A percentile compares a stretch with the other conserved stretches of the same genome.
These are phyloP conservation scores for Mrakiaceae sp. DNA, from an alignment of 1,284 basidiomycete genomes.

Conservation along the genomic window DNA sequence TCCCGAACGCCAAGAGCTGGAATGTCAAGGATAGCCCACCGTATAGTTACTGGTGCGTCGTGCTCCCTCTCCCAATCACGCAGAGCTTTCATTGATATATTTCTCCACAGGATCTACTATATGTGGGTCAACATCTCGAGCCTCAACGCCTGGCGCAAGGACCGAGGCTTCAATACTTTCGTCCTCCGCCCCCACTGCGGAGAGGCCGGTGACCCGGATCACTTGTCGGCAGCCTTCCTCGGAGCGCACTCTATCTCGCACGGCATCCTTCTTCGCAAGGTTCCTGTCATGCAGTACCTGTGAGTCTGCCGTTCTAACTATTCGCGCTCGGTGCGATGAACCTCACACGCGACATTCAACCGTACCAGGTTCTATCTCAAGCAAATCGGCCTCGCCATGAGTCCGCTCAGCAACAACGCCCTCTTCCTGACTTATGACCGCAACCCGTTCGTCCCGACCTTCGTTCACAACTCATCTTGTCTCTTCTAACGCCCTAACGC, in stretches of 20 bases:
- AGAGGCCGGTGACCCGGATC: conserved; percentile 97
- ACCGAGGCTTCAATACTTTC: conserved; percentile 89
- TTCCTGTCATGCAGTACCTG: conserved; percentile 54
- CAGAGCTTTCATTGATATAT: background rate
- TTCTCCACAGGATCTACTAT: conserved; percentile 72
- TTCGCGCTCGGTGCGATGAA: background rate
- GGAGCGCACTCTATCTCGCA: conserved; percentile 98
- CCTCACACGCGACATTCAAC: background rate
- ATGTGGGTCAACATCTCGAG: conserved; percentile 95
- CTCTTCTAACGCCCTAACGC: background rate
- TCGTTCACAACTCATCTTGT: background rate
- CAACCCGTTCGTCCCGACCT: conserved; percentile 51
- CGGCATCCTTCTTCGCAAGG: conserved; percentile 88
- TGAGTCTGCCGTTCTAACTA: background rate
- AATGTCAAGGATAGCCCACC: conserved; percentile 80
- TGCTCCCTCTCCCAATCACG: background rate
- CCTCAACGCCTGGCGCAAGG: conserved; percentile 80
- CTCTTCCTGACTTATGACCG: conserved; percentile 94
- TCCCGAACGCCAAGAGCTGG: conserved; percentile 88
- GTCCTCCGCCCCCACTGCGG: conserved; percentile 95
- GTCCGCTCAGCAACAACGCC: conserved; percentile 93
- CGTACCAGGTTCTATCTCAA: conserved; percentile 69
- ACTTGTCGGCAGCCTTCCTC: conserved; percentile 88
- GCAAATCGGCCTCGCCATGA: conserved; percentile 97
- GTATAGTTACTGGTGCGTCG: conserved; percentile 76